Conservation (phyloP, 306 rosid species). For the Fagus crenata region DNA sequence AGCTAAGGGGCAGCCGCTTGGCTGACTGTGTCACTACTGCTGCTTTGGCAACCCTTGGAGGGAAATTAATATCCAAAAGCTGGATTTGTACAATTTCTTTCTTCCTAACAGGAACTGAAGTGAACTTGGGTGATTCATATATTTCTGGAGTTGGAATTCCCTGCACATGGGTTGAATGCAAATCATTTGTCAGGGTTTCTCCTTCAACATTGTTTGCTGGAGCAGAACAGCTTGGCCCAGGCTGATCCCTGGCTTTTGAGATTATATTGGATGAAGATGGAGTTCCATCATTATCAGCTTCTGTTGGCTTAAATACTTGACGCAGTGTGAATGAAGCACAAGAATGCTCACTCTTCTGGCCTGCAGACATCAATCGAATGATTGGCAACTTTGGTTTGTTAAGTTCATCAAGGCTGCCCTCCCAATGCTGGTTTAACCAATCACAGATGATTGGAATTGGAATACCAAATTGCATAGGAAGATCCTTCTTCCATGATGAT, state of each 20-base stretch:
- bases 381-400: slow-evolving; percentile 90
- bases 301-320: slow-evolving; percentile 80
- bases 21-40: slow-evolving; percentile 38
- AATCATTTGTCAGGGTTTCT: slow-evolving; percentile 45
- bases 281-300: slow-evolving; percentile 63
- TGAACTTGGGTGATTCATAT: slow-evolving; percentile 86
- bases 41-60: slow-evolving; percentile 62
- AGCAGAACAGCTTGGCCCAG: slow-evolving; percentile 58
- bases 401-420: slow-evolving; percentile 94
- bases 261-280: slow-evolving; percentile 68
- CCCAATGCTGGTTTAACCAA: slow-evolving; percentile 99
- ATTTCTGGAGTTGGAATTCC: slow-evolving; percentile 98
- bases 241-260: slow-evolving; percentile 50
- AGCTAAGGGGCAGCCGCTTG: slow-evolving; percentile 38
- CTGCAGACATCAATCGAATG: slow-evolving; percentile 82
- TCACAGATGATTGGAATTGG: slow-evolving; percentile 88
- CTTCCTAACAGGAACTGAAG: slow-evolving; percentile 60
- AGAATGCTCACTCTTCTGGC: slow-evolving; percentile 85
- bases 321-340: slow-evolving; percentile 80
- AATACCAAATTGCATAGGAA: slow-evolving; percentile 87
- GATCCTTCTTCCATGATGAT: slow-evolving; percentile 82
- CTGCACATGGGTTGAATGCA: slow-evolving; percentile 57
- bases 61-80: slow-evolving; percentile 92
- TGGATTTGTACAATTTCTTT: slow-evolving; percentile 55
- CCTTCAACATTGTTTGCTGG: slow-evolving; percentile 56